A percentile compares a stretch with the other conserved stretches of the same genome.
These are phyloP conservation scores for Catharanthus roseus DNA, from an alignment of 257 asterid genomes.

Conservation along the genomic window DNA sequence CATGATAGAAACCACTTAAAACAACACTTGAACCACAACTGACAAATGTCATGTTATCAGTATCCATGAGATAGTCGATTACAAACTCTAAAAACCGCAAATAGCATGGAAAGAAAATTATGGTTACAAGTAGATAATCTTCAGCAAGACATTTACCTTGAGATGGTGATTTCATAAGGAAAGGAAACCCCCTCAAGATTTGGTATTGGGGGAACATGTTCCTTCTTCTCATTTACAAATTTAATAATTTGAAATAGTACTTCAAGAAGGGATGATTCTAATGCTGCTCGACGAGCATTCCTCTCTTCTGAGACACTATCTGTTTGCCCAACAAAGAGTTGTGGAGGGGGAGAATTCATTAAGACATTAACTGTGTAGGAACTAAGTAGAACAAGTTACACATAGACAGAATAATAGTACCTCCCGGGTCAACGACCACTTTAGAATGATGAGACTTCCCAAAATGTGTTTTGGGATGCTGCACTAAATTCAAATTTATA, in stretches of 20 bases:
- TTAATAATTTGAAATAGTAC: constrained; percentile 84
- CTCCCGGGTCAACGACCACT: constrained; percentile 71
- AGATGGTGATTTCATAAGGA: constrained; percentile 83
- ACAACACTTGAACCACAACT: neutral
- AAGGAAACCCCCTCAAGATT: constrained; percentile 80
- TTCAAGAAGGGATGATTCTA: constrained; percentile 77
- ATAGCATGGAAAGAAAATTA: neutral
- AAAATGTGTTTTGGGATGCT: constrained; percentile 58
- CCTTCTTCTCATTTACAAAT: constrained; percentile 92
- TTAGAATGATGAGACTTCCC: constrained; percentile 67
- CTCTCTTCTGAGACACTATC: constrained; percentile 64
- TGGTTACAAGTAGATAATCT: constrained; percentile 1
- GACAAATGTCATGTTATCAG: neutral
- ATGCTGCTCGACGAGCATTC: constrained; percentile 62
- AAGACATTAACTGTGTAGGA: neutral
- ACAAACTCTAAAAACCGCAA: neutral
- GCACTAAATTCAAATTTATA: constrained; percentile 70
- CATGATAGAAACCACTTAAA: neutral
- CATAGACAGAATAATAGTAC: constrained; percentile 31
- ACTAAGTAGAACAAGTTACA: neutral
- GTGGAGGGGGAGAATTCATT: constrained; percentile 7
- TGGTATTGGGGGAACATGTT: constrained; percentile 80
- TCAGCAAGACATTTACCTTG: constrained; percentile 50
- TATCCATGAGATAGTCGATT: neutral
- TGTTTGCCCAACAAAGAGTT: constrained; percentile 15